Conservation (phyloP, 179 eudicot genomes). For the Nepenthes alata region DNA sequence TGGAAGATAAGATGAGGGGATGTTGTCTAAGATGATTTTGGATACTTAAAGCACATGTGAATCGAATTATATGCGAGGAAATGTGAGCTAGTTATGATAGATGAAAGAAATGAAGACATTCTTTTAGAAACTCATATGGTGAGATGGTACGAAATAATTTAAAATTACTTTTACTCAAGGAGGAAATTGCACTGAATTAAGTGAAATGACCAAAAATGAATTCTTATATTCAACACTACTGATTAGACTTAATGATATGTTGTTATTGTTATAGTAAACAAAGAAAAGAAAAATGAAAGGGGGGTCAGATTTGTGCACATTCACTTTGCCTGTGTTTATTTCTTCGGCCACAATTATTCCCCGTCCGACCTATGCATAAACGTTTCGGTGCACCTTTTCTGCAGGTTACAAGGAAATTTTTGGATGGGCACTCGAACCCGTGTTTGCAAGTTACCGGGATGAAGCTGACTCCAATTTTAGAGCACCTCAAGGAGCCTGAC, state of each 20-base stretch:
- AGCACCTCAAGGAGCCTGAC: slow-evolving; percentile 47
- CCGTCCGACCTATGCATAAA: background rate
- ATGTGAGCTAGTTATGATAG: too few relatives aligned
- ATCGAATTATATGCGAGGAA: too few relatives aligned
- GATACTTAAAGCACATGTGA: too few relatives aligned
- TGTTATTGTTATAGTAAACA: too few relatives aligned
- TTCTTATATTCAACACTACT: background rate
- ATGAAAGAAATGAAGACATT: too few relatives aligned
- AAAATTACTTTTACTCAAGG: too few relatives aligned
- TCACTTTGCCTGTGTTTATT: background rate
- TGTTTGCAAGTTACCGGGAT: slow-evolving; percentile 47
- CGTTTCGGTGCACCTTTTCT: slow-evolving; percentile 4
- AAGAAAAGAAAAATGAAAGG: background rate
- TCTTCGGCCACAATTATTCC: background rate
- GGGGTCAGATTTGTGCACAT: background rate
- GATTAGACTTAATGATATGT: too few relatives aligned
- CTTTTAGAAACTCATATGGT: too few relatives aligned
- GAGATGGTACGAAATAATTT: too few relatives aligned
- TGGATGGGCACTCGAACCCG: slow-evolving; percentile 71
- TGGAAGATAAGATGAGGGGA: too few relatives aligned
- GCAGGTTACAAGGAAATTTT: slow-evolving; percentile 53
- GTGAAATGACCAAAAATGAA: background rate
- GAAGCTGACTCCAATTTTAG: slow-evolving; percentile 50
- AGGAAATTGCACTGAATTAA: too few relatives aligned
- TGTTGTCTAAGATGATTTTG: too few relatives aligned